Percentiles rank a stretch among this genome's conserved stretches.
phyloP scores from a whole-genome alignment of 257 asterid species.

The Craterostigma plantagineum region DNA sequence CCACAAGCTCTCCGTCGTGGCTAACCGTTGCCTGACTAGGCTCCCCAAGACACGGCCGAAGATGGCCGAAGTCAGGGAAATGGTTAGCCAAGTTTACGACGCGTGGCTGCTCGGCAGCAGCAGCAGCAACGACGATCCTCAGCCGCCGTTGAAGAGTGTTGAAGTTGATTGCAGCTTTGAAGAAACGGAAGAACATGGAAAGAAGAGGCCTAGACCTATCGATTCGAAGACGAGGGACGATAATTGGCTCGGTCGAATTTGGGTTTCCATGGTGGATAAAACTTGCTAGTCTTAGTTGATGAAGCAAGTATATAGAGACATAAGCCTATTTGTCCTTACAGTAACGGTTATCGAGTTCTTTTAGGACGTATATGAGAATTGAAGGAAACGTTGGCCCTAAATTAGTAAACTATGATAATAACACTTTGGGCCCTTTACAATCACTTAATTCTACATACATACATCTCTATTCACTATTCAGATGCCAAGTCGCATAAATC shows the following conservation, averaged over 20 bases:
- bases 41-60: constrained; percentile 68
- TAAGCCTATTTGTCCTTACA: too few relatives aligned
- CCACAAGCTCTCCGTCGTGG: constrained; percentile 67
- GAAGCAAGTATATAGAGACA: too few relatives aligned
- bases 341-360: too few relatives aligned
- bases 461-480: too few relatives aligned
- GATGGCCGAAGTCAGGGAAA: constrained; percentile 71
- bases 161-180: constrained; percentile 10
- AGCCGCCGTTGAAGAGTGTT: constrained; percentile 22
- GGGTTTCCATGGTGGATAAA: constrained; percentile 37
- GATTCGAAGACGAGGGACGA: constrained; percentile 41
- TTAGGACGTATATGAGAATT: too few relatives aligned
- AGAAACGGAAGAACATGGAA: constrained; percentile 21
- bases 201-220: constrained; percentile 31
- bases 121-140: constrained; percentile 28
- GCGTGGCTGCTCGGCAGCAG: constrained; percentile 3
- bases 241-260: constrained; percentile 33
- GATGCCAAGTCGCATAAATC: too few relatives aligned
- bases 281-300: too few relatives aligned
- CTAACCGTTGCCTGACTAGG: constrained; percentile 76
- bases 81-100: constrained; percentile 52
- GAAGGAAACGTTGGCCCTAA: too few relatives aligned
- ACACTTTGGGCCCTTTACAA: background rate
- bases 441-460: too few relatives aligned
- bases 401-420: too few relatives aligned